Conservation (phyloP, 225 moss, liverwort and hornwort genomes). For the Asterella californica region DNA sequence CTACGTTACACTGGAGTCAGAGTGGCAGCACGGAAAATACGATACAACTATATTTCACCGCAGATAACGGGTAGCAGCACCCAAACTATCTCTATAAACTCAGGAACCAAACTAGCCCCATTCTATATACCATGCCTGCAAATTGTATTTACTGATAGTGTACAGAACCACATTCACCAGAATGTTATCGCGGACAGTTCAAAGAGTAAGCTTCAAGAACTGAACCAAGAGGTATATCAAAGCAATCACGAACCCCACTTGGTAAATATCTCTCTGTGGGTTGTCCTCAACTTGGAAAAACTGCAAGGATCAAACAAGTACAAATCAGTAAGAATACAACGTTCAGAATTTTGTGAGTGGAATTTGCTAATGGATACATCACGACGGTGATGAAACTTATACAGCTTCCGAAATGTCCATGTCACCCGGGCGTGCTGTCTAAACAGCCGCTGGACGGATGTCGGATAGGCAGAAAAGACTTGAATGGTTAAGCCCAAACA, state of each 20-base stretch:
- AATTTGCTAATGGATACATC: background rate
- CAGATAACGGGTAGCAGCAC: slow-evolving; percentile 12
- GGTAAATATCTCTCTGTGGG: slow-evolving; percentile 76
- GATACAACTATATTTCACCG: slow-evolving; percentile 12
- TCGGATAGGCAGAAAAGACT: no score
- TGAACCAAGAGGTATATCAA: slow-evolving; percentile 86
- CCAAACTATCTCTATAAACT: slow-evolving; percentile 19
- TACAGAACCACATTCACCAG: slow-evolving; percentile 5
- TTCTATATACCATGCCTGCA: background rate
- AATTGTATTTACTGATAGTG: slow-evolving; percentile 2
- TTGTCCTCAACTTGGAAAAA: slow-evolving; percentile 93
- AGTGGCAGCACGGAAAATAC: slow-evolving; percentile 6
- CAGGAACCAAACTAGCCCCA: background rate
- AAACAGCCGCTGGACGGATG: no score
- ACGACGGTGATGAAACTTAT: no score
- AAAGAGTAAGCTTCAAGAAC: slow-evolving; percentile 68
- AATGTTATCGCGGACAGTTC: slow-evolving; percentile 15
- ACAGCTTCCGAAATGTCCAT: no score
- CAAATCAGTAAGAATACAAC: background rate
- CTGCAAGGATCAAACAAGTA: slow-evolving; percentile 36
- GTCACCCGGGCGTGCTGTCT: no score
- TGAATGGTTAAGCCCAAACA: no score
- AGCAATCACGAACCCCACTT: slow-evolving; percentile 78
- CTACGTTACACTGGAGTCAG: background rate
- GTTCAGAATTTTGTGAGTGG: background rate